Base-by-base conservation (phyloP, 1,284 basidiomycete species). In the Golubevia sp. region DNA sequence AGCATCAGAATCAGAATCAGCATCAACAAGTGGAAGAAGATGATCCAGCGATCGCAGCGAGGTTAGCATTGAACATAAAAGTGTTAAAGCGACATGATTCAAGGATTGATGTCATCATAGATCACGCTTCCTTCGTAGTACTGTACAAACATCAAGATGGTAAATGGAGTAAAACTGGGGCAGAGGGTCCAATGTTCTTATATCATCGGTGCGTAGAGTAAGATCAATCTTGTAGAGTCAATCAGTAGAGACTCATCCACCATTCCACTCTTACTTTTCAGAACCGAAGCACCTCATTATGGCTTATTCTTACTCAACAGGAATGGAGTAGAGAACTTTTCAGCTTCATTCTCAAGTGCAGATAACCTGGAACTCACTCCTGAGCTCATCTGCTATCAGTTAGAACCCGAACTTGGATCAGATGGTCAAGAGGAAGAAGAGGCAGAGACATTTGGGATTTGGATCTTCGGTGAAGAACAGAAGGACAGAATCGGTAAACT, bases 341-440 rank as follows among this genome's bases (percentile, higher is more conserved):
- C 53, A 20, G 75, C 73, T 1, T 70, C 70, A 18, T 51, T 82
- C 4, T 71, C 66, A 1, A 64, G 70, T 2, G 71, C 74, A 8
- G 79, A 82, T 61, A 79, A 82, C 49, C 61, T 82, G n/a, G 79
- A 82, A 53, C 65, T 82, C 24, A 81, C 75, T 44, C 66, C 74
- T 2, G 77, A 79, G 13, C 81, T 81, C 58, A 74, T 81, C 66
- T 77, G 79, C 56, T 80, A 79, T 55, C 64, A 74, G n/a, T 66
- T 77, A 3, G 69, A 66, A 27, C 49, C 24, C 57, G 18, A 20
- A 34, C 25, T 54, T 7, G 15, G 26, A n/a, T 20, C 38, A 23
- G 55, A 18, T 27, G 54, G 52, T 23, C 58, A 71, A 24, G 18
- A 59, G 20, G 55, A 64, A 23, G 56, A 56, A 7, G 64, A 71